phyloP scores from a whole-genome alignment of 176 grass and related monocot genomes.

The Oryza officinalis region DNA sequence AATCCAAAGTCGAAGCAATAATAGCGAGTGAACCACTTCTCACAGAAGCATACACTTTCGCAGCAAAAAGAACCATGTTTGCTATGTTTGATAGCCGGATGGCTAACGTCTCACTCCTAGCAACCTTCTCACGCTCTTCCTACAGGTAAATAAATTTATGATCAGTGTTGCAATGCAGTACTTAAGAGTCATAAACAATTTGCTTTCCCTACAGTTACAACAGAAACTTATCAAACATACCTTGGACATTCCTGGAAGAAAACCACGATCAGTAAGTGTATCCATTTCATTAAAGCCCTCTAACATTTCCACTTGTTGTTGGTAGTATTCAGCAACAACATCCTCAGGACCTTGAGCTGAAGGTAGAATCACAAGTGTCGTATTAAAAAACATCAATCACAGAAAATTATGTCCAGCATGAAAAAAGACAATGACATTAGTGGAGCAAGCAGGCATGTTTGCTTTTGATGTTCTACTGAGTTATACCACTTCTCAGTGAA shows the following conservation, averaged over 20 bases:
- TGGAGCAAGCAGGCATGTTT: background rate
- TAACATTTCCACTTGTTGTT: slow-evolving; percentile 95
- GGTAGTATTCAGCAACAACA: slow-evolving; percentile 92
- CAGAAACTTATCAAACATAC: slow-evolving; percentile 32
- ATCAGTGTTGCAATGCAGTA: background rate
- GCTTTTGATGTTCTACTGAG: background rate
- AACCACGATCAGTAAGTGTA: slow-evolving; percentile 80
- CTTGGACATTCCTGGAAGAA: slow-evolving; percentile 98
- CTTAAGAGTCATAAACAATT: background rate
- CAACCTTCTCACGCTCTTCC: slow-evolving; percentile 82
- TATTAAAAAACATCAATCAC: background rate
- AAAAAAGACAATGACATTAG: background rate
- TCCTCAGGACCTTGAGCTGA: slow-evolving; percentile 65
- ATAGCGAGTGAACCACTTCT: slow-evolving; percentile 88
- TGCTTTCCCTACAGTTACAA: slow-evolving; percentile 1
- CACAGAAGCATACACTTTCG: slow-evolving; percentile 92
- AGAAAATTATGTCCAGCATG: background rate
- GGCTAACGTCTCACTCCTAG: slow-evolving; percentile 78
- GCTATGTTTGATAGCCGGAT: slow-evolving; percentile 83
- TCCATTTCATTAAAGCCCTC: slow-evolving; percentile 99
- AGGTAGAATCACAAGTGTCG: background rate
- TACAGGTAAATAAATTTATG: slow-evolving; percentile 32
- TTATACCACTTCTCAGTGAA: background rate
- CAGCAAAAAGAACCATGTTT: slow-evolving; percentile 96
- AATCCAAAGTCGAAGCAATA: slow-evolving; percentile 94